A percentile compares a stretch with the other conserved stretches of the same genome.
phyloP scores from a whole-genome alignment of 1,284 basidiomycete genomes.

The Volvariella volvacea region DNA sequence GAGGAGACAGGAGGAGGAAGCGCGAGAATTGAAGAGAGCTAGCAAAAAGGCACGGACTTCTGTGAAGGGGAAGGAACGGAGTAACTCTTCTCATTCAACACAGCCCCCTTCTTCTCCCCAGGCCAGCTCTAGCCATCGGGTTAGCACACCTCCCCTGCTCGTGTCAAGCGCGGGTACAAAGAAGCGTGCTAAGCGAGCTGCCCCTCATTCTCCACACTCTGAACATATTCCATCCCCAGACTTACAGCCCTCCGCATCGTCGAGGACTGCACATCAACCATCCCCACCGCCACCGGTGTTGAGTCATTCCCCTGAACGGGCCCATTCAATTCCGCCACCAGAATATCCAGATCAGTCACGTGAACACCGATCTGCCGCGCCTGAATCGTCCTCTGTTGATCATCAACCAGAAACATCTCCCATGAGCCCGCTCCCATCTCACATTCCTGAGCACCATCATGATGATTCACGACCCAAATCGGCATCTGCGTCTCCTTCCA shows the following conservation, averaged over 20 bases:
- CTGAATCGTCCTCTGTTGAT: not conserved
- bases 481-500: not conserved
- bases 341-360: no score
- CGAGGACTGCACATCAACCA: no score
- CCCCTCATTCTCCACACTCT: not conserved
- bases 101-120: no score
- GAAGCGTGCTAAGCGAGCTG: no score
- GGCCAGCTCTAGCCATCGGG: no score
- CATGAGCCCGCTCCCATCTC: not conserved
- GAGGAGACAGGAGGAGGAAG: conserved; percentile 20
- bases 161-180: no score
- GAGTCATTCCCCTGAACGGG: no score
- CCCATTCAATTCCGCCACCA: no score
- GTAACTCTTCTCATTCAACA: not conserved
- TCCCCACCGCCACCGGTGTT: no score
- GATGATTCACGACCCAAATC: not conserved
- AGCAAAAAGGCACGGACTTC: conserved; percentile 9
- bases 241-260: not conserved
- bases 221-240: not conserved
- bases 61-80: conserved; percentile 9
- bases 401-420: conserved; percentile 1
- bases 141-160: no score
- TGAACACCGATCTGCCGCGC: no score
- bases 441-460: not conserved
- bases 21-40: conserved; percentile 13